Base-by-base conservation (phyloP, 1,139 yeast species). In the Taiozyma onychis region DNA sequence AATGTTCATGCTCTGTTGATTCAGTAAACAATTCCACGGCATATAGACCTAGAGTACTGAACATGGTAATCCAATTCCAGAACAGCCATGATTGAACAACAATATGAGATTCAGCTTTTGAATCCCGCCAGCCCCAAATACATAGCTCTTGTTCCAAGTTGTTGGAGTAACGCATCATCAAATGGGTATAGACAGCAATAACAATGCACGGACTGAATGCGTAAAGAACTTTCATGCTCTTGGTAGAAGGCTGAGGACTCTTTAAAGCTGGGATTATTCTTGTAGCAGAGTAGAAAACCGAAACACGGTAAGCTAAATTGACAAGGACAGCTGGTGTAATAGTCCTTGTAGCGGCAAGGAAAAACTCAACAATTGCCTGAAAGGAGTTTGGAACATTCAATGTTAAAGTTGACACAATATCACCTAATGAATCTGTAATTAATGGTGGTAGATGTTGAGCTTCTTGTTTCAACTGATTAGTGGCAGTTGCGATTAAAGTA, bases 51-150 rank as follows among this genome's bases (percentile, higher is more conserved):
- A 93, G 72, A 13, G 96, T 87, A 49, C 85, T 79, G 57, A 83
- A 83, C 76, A 91, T 88, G 64, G 91, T 91, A 51, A 88, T 78
- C 98, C 98, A 91, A 60, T 91, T 89, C 98, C 99, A 91, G 66
- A 91, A 88, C 62, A 88, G 89, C 88, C 96, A 87, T 54, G 95
- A 82, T 65, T 88, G 84, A 51, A 81, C 69, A 47, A 79, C 54
- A 53, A 65, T 57, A 43, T 54, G 57, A 49, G 46, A 42, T 18
- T 51, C 53, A 3, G 39, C 53, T 21, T 43, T 37, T 14, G 44
- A 30, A 37, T 13, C 24, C 67, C 79, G 77, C 66, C 80, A 77
- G 13, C 81, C 83, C 89, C 85, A 81, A 41, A 82, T 62, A 57
- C 75, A 73, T 50, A 82, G 59, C 53, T 80, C 79, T n/a, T 77